These are phyloP conservation scores for Aspergillus niger DNA, from an alignment of 2,329 filamentous ascomycete genomes.

Conservation along the genomic window DNA sequence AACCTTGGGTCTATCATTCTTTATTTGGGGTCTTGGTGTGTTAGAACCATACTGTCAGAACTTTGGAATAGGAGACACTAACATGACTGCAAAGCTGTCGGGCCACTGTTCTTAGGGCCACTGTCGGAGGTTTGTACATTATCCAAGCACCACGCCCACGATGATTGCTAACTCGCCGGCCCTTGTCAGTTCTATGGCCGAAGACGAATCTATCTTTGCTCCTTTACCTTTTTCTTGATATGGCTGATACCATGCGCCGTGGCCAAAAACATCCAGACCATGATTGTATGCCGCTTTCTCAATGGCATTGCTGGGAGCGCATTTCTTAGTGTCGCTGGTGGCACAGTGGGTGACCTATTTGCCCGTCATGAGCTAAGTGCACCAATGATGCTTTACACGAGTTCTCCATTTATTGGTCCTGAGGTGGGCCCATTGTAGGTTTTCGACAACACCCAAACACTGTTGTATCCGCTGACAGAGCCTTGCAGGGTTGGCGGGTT, in stretches of 20 bases:
- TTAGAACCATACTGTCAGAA: constrained; percentile 9
- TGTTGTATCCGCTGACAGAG: constrained; percentile 14
- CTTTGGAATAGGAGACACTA: constrained; percentile 8
- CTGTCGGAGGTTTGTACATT: constrained; percentile 56
- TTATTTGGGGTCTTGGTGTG: constrained; percentile 72
- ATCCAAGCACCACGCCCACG: not conserved
- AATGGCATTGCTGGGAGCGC: constrained; percentile 51
- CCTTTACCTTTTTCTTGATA: constrained; percentile 73
- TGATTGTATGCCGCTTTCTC: constrained; percentile 77
- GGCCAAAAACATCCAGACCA: constrained; percentile 76
- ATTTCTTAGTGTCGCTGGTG: constrained; percentile 71
- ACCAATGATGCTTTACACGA: constrained; percentile 81
- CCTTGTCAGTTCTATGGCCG: constrained; percentile 71
- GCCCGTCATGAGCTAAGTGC: constrained; percentile 66
- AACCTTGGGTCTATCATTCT: constrained; percentile 78
- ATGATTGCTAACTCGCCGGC: constrained; percentile 2
- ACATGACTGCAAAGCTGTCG: constrained; percentile 46
- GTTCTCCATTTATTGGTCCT: constrained; percentile 61
- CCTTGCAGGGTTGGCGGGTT: constrained; percentile 67
- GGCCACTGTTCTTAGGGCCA: constrained; percentile 65
- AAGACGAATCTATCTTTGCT: constrained; percentile 74
- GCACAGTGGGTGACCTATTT: constrained; percentile 83
- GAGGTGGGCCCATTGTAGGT: constrained; percentile 56
- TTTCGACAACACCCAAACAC: not conserved
- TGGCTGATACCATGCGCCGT: constrained; percentile 82